These are phyloP conservation scores for Labyrinthula sp. DNA, from an alignment of 352 stramenopile species.

Conservation along the genomic window DNA sequence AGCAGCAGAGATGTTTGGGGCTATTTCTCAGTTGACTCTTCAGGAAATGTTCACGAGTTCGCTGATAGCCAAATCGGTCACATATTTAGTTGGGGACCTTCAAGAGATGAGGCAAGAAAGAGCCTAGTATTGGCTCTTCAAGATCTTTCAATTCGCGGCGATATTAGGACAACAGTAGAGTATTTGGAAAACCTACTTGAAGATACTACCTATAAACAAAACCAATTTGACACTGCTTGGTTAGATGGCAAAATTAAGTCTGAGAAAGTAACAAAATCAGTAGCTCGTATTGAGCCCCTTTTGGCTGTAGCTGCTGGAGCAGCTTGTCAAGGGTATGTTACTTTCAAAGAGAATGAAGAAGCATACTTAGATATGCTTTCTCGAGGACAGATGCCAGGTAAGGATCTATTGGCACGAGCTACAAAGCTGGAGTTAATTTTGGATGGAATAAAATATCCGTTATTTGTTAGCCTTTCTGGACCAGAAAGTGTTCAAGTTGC, in stretches of 20 bases:
- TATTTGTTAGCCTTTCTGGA: constrained; percentile 64
- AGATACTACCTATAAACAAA: constrained; percentile 89
- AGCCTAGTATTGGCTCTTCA: constrained; percentile 94
- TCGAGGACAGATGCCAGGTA: constrained; percentile 64
- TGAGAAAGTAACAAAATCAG: constrained; percentile 71
- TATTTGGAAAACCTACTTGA: constrained; percentile 98
- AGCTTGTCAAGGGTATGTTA: constrained; percentile 53
- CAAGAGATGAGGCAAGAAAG: constrained; percentile 84
- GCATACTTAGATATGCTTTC: constrained; percentile 51
- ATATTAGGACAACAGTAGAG: constrained; percentile 98
- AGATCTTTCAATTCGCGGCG: constrained; percentile 93
- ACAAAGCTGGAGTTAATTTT: constrained; percentile 89
- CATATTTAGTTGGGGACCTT: constrained; percentile 85
- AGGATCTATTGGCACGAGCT: constrained; percentile 52
- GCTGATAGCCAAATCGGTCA: constrained; percentile 99
- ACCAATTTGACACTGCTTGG: constrained; percentile 96
- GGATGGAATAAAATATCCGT: constrained; percentile 92
- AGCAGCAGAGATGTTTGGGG: constrained; percentile 96
- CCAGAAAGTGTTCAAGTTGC: constrained; percentile 68
- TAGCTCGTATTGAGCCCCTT: constrained; percentile 36
- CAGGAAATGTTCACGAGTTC: constrained; percentile 96
- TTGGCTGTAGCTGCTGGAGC: constrained; percentile 58
- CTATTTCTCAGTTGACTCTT: constrained; percentile 98
- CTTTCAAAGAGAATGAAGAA: constrained; percentile 45
- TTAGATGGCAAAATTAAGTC: constrained; percentile 82